These are phyloP conservation scores for Ramicandelaber brevisporus DNA, from an alignment of 192 early-diverging fungal genomes.

Conservation along the genomic window DNA sequence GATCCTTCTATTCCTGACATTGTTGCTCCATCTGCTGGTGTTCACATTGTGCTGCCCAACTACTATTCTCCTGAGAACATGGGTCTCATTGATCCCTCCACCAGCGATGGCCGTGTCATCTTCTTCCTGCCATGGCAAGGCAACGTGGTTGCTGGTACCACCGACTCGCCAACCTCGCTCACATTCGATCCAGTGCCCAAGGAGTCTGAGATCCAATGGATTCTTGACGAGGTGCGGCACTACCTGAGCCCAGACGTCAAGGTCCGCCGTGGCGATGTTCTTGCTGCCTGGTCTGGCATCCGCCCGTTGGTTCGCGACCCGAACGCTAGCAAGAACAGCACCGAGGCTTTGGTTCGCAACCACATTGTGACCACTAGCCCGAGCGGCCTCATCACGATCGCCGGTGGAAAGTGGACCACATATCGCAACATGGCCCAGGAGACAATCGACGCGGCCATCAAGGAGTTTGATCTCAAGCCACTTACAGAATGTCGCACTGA, in stretches of 20 bases:
- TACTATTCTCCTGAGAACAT: slow-evolving; percentile 86
- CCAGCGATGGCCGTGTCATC: slow-evolving; percentile 85
- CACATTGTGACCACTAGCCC: slow-evolving; percentile 82
- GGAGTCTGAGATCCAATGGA: slow-evolving; percentile 91
- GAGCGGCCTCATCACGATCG: slow-evolving; percentile 71
- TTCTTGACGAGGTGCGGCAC: slow-evolving; percentile 69
- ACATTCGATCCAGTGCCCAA: slow-evolving; percentile 61
- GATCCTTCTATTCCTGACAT: slow-evolving; percentile 46
- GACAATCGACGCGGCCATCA: slow-evolving; percentile 69
- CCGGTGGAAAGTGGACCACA: slow-evolving; percentile 97
- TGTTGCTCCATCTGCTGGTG: slow-evolving; percentile 79
- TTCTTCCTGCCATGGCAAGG: slow-evolving; percentile 98
- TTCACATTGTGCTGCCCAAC: slow-evolving; percentile 83
- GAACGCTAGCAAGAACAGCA: slow-evolving; percentile 68
- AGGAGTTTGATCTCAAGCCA: slow-evolving; percentile 41
- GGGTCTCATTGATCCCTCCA: slow-evolving; percentile 85
- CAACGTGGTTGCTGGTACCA: slow-evolving; percentile 85
- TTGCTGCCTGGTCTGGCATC: slow-evolving; percentile 96
- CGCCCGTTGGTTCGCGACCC: slow-evolving; percentile 92
- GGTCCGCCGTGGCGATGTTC: slow-evolving; percentile 84
- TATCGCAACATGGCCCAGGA: slow-evolving; percentile 94
- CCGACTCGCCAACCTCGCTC: slow-evolving; percentile 71
- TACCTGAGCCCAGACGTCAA: slow-evolving; percentile 85
- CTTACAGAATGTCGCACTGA: slow-evolving; percentile 49
- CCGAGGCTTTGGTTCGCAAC: slow-evolving; percentile 80